Percentiles rank a stretch among this genome's conserved stretches.
Conservation (phyloP, 2,329 filamentous ascomycete genomes). For the Scorias spongiosa region DNA sequence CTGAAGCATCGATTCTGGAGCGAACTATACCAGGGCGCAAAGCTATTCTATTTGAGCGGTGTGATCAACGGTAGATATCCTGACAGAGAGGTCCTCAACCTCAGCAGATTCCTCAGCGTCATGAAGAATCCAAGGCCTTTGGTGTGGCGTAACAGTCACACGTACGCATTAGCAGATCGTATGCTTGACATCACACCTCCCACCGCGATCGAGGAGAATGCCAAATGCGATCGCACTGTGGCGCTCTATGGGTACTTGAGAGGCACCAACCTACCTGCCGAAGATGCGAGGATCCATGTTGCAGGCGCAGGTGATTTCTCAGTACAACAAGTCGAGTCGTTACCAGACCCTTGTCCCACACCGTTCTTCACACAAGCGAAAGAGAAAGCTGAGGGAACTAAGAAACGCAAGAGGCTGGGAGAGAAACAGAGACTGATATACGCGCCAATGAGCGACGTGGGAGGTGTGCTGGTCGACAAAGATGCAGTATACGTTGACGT, state of each 20-base stretch:
- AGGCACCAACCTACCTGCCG: conserved; percentile 81
- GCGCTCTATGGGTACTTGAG: conserved; percentile 86
- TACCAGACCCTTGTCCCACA: conserved; percentile 91
- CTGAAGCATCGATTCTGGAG: conserved; percentile 94
- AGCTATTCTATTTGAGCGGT: conserved; percentile 90
- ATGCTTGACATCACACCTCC: conserved; percentile 93
- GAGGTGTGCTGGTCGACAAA: conserved; percentile 87
- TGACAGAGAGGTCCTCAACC: conserved; percentile 87
- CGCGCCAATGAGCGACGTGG: conserved; percentile 96
- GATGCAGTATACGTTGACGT: conserved; percentile 85
- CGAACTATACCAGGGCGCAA: conserved; percentile 90
- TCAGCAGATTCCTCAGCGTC: conserved; percentile 87
- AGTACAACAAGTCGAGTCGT: conserved; percentile 65
- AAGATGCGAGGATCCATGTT: conserved; percentile 77
- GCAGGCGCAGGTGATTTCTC: conserved; percentile 83
- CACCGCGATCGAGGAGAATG: conserved; percentile 73
- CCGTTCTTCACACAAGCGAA: conserved; percentile 78
- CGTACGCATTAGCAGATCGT: conserved; percentile 83
- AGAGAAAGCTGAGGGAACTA: conserved; percentile 72
- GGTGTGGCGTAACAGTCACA: conserved; percentile 91
- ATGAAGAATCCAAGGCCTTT: conserved; percentile 99
- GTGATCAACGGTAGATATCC: conserved; percentile 95
- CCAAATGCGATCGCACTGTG: conserved; percentile 79
- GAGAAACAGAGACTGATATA: conserved; percentile 96
- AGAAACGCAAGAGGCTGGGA: conserved; percentile 62